These are phyloP conservation scores for Saturnispora diversa DNA, from an alignment of 805 yeast genomes.

Conservation along the genomic window DNA sequence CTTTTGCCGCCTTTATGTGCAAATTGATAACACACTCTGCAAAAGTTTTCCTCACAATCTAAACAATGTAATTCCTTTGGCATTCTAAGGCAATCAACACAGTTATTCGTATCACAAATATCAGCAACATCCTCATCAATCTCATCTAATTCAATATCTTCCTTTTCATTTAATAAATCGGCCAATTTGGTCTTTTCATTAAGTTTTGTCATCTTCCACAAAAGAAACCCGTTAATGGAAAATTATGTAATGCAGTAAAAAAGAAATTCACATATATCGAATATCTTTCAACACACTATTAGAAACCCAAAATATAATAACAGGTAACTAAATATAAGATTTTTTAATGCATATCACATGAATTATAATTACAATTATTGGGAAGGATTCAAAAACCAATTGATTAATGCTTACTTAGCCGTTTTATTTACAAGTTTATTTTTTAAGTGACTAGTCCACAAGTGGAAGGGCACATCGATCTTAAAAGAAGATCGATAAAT, in stretches of 20 bases:
- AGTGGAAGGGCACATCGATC: too few species aligned
- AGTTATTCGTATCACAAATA: slow-evolving; percentile 28
- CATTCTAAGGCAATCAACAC: slow-evolving; percentile 71
- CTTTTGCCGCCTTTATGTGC: slow-evolving; percentile 64
- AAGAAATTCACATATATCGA: too few species aligned
- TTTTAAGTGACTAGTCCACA: too few species aligned
- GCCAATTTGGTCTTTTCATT: slow-evolving; percentile 21
- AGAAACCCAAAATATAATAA: too few species aligned
- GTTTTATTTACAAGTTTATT: too few species aligned
- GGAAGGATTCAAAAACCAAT: too few species aligned
- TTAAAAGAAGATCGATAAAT: too few species aligned
- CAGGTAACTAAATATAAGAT: too few species aligned
- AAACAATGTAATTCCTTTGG: slow-evolving; percentile 55
- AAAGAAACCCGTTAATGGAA: background rate
- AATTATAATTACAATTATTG: too few species aligned
- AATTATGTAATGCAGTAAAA: background rate
- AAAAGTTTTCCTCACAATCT: slow-evolving; percentile 58
- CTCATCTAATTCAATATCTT: slow-evolving; percentile 12
- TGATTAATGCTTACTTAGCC: too few species aligned
- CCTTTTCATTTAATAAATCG: slow-evolving; percentile 21
- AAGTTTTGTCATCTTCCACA: background rate
- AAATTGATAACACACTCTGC: slow-evolving; percentile 61
- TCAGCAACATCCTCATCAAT: slow-evolving; percentile 6
- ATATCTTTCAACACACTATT: too few species aligned
- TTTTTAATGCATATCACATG: too few species aligned